Percentiles rank a stretch among this genome's conserved stretches.
Evolutionary conservation across 768 basidiomycete species (phyloP).

Genomic region (Kwoniella europaea): DNA sequence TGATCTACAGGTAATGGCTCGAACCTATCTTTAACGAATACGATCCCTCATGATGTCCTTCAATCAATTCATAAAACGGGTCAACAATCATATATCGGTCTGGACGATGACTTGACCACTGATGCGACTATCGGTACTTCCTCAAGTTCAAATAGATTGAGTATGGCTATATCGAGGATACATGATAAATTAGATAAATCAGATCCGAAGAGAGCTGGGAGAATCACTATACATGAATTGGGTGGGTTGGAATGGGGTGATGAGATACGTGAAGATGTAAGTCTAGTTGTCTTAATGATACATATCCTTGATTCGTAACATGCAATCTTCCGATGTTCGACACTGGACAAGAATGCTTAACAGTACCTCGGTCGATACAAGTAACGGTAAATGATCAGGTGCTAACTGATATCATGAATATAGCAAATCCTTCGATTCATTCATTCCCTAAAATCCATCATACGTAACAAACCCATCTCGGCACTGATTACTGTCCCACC

Average conservation of each 20-base stretch:
- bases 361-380: not conserved
- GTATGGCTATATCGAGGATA: constrained; percentile 19
- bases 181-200: constrained; percentile 15
- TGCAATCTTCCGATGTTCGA: no score
- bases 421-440: constrained; percentile 71
- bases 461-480: constrained; percentile 61
- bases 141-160: constrained; percentile 10
- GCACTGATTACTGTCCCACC: constrained; percentile 73
- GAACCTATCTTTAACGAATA: constrained; percentile 41
- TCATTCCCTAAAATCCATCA: constrained; percentile 67
- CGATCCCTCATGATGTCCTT: constrained; percentile 40
- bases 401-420: not conserved
- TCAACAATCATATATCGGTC: constrained; percentile 31
- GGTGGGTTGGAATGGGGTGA: constrained; percentile 56
- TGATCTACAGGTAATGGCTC: constrained; percentile 15
- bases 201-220: constrained; percentile 33
- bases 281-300: constrained; percentile 13
- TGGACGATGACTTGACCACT: constrained; percentile 14
- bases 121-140: not conserved
- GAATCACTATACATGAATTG: constrained; percentile 57
- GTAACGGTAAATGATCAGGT: not conserved
- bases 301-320: no score
- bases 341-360: no score
- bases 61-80: constrained; percentile 27
- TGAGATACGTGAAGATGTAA: constrained; percentile 29